phyloP scores from a whole-genome alignment of 2,329 filamentous ascomycete species.

The Alternaria longipes region DNA sequence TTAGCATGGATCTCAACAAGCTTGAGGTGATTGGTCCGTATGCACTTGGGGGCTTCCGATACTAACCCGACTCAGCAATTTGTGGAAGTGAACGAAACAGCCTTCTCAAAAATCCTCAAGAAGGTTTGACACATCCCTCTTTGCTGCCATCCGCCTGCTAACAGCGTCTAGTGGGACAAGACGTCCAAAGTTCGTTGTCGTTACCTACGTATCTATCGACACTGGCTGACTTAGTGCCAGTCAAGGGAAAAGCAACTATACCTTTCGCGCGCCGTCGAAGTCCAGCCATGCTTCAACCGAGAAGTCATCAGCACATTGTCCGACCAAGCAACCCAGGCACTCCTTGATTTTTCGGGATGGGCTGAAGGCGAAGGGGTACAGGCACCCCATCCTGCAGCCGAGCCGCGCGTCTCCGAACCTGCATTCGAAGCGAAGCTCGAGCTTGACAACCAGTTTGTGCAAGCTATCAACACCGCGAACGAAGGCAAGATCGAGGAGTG shows the following conservation, averaged over 20 bases:
- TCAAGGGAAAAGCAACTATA: constrained; percentile 98
- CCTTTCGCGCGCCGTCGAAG: constrained; percentile 92
- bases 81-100: constrained; percentile 96
- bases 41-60: constrained; percentile 13
- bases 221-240: constrained; percentile 54
- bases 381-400: constrained; percentile 56
- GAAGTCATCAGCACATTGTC: constrained; percentile 96
- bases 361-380: constrained; percentile 94
- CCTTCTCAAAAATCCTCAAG: constrained; percentile 98
- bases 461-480: constrained; percentile 86
- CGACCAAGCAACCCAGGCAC: constrained; percentile 94
- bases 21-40: constrained; percentile 66
- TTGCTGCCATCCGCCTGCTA: constrained; percentile 37
- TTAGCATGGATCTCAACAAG: constrained; percentile 96
- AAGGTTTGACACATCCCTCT: constrained; percentile 66
- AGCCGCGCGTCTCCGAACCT: constrained; percentile 43
- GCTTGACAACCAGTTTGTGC: constrained; percentile 85
- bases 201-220: constrained; percentile 24
- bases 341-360: constrained; percentile 95
- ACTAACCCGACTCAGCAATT: constrained; percentile 73
- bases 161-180: constrained; percentile 83
- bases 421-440: constrained; percentile 80
- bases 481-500: constrained; percentile 80
- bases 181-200: constrained; percentile 78
- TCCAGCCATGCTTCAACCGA: constrained; percentile 97